Base-by-base conservation (phyloP, 1,284 basidiomycete genomes). In the Cryptococcus sp. region DNA sequence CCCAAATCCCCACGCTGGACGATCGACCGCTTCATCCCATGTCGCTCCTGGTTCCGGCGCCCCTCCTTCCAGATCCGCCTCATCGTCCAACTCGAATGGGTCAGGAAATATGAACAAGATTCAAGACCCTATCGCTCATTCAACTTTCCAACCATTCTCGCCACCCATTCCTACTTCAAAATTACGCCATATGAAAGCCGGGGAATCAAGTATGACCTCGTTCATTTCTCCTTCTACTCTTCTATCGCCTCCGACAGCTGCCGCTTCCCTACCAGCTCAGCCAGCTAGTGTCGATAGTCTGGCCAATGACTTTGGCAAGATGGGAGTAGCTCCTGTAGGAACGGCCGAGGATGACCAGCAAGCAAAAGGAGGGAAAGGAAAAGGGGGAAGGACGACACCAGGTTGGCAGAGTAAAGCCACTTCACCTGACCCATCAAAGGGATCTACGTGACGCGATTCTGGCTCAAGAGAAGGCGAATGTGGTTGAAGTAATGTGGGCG, bases 221-320 rank as follows among this genome's bases (percentile, higher is more conserved):
- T 73, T 68, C 50, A 70, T 73, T 46, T 63, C 60, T 14, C 71
- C 71, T 9, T 65, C 62, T 37, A 67, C 69, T 11, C 54, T 73
- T 14, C 50, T 72, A 10, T 72, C 69, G 11, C 69, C 70, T 25
- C 46, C 54, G 13, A 52, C 59, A 23, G 48, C 52, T 19, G 47
- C 43, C n/a, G 24, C 46, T 1, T 28, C 45, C 21, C 47, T 56
- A 43, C 56, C 59, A 4, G 49, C 39, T 18, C n/a, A n/a, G n/a
- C n/a, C n/a, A n/a, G 10, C 16, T 16, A 34, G 32, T 16, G 50
- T 67, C 13, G 60, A 62, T 18, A 44, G 45, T 9, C 46, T 69
- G 39, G 58, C 63, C 16, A 45, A 45, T 32, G 55, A 49, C 16
- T 66, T 69, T 50, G 62, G 53, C n/a, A 48, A 61, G 49, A 49